These are phyloP conservation scores for Grosmannia penicillata DNA, from an alignment of 2,329 filamentous ascomycete genomes.

Conservation along the genomic window DNA sequence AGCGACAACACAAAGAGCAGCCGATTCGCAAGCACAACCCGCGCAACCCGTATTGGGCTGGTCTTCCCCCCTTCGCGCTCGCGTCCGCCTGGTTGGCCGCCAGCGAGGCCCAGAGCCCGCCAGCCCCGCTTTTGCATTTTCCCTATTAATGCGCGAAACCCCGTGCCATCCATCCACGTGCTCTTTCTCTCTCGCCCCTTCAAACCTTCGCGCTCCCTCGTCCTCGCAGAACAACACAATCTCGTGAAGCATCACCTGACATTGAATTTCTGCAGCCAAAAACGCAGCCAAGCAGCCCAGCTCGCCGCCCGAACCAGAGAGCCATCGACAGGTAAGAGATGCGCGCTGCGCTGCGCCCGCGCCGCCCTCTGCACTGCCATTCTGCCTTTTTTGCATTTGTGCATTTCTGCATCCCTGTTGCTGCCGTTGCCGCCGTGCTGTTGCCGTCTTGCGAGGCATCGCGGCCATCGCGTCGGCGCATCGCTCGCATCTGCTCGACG, in stretches of 20 bases:
- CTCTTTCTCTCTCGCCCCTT: slow-evolving; percentile 4
- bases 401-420: neutral
- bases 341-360: too few species aligned
- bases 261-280: slow-evolving; percentile 11
- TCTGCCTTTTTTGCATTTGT: neutral
- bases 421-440: too few species aligned
- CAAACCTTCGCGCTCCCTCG: too few species aligned
- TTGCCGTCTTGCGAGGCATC: too few species aligned
- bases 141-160: slow-evolving; percentile 11
- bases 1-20: too few species aligned
- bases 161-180: slow-evolving; percentile 13
- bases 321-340: neutral
- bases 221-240: slow-evolving; percentile 5
- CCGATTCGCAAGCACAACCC: too few species aligned
- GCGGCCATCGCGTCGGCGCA: too few species aligned
- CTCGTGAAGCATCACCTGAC: slow-evolving; percentile 15
- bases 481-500: too few species aligned
- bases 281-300: neutral
- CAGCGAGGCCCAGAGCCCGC: neutral
- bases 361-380: too few species aligned
- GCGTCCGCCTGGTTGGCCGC: neutral
- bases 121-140: slow-evolving; percentile 1
- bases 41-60: too few species aligned
- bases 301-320: too few species aligned
- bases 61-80: too few species aligned